These are phyloP conservation scores for Massarina eburnea DNA, from an alignment of 2,329 filamentous ascomycete genomes.

Conservation along the genomic window DNA sequence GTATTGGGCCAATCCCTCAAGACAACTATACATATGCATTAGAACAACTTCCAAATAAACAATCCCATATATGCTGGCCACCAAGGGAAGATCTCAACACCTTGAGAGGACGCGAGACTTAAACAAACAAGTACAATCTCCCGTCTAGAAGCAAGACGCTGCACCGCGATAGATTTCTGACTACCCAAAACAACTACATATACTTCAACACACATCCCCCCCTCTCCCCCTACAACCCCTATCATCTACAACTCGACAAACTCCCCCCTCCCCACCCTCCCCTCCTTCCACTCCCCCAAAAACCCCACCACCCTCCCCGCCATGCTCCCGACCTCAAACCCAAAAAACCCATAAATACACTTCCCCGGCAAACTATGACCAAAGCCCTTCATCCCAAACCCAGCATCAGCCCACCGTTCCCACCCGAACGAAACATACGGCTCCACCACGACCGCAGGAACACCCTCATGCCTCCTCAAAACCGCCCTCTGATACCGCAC, in stretches of 20 bases:
- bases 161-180: too few species aligned
- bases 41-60: too few species aligned
- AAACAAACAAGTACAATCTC: too few species aligned
- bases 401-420: conserved; percentile 63
- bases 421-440: conserved; percentile 61
- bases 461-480: conserved; percentile 45
- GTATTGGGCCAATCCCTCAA: too few species aligned
- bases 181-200: too few species aligned
- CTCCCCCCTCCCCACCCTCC: conserved; percentile 35
- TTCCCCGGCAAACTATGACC: conserved; percentile 60
- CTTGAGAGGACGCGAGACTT: too few species aligned
- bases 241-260: conserved; percentile 40
- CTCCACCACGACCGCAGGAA: conserved; percentile 61
- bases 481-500: conserved; percentile 51
- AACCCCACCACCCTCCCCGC: conserved; percentile 45
- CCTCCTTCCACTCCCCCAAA: conserved; percentile 39
- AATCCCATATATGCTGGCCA: too few species aligned
- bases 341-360: conserved; percentile 59
- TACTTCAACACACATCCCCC: too few species aligned
- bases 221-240: too few species aligned
- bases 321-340: conserved; percentile 52
- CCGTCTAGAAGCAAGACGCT: too few species aligned
- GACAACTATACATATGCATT: too few species aligned
- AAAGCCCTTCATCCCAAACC: conserved; percentile 56
- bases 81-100: too few species aligned